These are phyloP conservation scores for Arabidopsis lyrata DNA, from an alignment of 441 rosid genomes.

Conservation along the genomic window DNA sequence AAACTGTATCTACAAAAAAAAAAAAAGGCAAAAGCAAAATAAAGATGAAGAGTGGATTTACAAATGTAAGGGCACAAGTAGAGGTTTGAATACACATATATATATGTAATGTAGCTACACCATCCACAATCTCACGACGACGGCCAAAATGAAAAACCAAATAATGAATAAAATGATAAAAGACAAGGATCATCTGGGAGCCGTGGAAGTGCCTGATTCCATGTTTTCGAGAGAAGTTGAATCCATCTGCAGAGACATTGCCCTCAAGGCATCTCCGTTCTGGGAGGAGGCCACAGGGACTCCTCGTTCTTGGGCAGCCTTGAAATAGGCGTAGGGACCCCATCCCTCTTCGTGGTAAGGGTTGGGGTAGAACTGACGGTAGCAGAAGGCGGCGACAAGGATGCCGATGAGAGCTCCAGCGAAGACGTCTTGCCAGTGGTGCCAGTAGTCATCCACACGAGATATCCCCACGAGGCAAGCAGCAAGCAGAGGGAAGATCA, in stretches of 20 bases:
- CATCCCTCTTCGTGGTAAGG: slow-evolving; percentile 81
- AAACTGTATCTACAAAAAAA: not conserved
- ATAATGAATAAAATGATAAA: slow-evolving; percentile 12
- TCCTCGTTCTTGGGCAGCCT: slow-evolving; percentile 55
- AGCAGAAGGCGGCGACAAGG: slow-evolving; percentile 66
- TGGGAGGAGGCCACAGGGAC: slow-evolving; percentile 5
- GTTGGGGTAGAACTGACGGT: slow-evolving; percentile 77
- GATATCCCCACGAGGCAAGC: slow-evolving; percentile 69
- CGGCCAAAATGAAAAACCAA: not conserved
- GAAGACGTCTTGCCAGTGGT: slow-evolving; percentile 80
- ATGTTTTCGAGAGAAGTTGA: slow-evolving; percentile 41
- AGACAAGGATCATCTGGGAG: slow-evolving; percentile 31
- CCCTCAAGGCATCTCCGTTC: slow-evolving; percentile 41
- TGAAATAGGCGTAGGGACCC: slow-evolving; percentile 83
- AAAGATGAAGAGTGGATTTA: not conserved
- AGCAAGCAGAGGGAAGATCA: slow-evolving; percentile 57
- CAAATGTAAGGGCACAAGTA: slow-evolving; percentile 14
- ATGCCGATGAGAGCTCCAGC: slow-evolving; percentile 70
- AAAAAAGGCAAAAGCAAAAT: not conserved
- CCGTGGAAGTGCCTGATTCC: slow-evolving; percentile 39
- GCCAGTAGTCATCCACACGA: slow-evolving; percentile 82
- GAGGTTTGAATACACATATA: not conserved
- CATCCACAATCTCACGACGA: slow-evolving; percentile 21
- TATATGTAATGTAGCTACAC: not conserved
- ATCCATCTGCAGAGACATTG: slow-evolving; percentile 36